A percentile compares a stretch with the other conserved stretches of the same genome.
These are phyloP conservation scores for Gracilaria caudata DNA, from an alignment of 23 red algal genomes.

Conservation along the genomic window DNA sequence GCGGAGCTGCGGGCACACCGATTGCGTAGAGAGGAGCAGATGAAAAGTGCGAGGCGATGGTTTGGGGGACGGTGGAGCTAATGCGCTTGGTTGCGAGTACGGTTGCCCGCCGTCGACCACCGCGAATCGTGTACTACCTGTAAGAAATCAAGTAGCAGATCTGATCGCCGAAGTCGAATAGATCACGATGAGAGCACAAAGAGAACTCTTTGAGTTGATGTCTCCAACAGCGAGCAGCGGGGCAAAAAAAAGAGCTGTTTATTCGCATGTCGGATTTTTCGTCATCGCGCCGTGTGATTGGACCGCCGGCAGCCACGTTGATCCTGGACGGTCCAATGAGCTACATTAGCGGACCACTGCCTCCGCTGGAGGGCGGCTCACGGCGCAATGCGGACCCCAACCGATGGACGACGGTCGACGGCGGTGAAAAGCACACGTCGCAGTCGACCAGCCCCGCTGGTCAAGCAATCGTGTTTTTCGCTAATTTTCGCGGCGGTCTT, in stretches of 20 bases:
- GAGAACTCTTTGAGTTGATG: too few relatives aligned
- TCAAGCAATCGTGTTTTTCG: not conserved
- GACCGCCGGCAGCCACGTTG: constrained; percentile 16
- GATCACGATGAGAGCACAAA: constrained; percentile 7
- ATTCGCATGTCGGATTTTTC: not conserved
- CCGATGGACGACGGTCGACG: constrained; percentile 24
- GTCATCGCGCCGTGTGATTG: not conserved
- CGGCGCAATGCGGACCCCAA: not conserved
- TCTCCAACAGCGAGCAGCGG: too few relatives aligned
- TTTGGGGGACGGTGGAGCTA: not conserved
- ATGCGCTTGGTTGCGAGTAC: not conserved
- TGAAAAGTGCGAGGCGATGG: too few relatives aligned
- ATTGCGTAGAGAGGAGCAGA: too few relatives aligned
- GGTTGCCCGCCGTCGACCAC: not conserved
- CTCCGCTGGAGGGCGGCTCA: constrained; percentile 2
- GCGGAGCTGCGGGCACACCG: not conserved
- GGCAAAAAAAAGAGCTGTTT: not conserved
- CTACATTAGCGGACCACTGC: not conserved
- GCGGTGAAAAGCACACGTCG: not conserved
- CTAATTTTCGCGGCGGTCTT: not conserved
- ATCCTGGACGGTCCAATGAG: not conserved
- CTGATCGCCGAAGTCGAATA: too few relatives aligned
- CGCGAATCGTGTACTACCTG: not conserved
- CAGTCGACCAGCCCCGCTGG: not conserved
- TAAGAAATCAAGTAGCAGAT: not conserved